Conservation (phyloP, 768 basidiomycete species). For the Psilocybe azurescens region DNA sequence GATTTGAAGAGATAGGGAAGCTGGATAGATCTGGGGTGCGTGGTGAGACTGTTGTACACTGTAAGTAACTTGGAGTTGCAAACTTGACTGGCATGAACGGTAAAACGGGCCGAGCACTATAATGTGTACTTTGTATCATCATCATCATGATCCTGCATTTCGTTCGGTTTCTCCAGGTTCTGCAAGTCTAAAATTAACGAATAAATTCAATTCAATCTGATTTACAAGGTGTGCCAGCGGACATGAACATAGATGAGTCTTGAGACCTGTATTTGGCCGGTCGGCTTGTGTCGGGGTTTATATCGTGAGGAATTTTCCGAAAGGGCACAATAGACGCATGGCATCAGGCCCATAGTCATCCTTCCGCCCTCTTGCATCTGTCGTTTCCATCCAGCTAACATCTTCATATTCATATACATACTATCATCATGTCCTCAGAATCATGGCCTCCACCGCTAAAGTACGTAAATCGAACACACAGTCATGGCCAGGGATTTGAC, state of each 20-base stretch:
- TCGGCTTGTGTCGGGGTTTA: conserved; percentile 8
- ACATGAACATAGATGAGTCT: not conserved
- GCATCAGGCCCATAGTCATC: conserved; percentile 1
- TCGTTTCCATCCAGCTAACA: not conserved
- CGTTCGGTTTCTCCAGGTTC: too few relatives aligned
- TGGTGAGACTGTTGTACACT: not conserved
- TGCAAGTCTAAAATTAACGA: too few relatives aligned
- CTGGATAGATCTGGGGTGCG: not conserved
- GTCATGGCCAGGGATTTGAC: not conserved
- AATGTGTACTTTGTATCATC: not conserved
- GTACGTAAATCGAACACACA: conserved; percentile 41
- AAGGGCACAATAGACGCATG: conserved; percentile 2
- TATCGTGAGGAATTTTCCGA: conserved; percentile 12
- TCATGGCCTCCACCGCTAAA: conserved; percentile 85
- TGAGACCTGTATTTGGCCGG: not conserved
- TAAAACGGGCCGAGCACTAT: conserved; percentile 7
- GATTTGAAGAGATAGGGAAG: conserved; percentile 16
- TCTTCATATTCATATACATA: not conserved
- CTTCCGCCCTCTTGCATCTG: not conserved
- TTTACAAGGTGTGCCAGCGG: too few relatives aligned
- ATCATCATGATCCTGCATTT: too few relatives aligned
- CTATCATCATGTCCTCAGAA: conserved; percentile 65
- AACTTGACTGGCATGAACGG: not conserved
- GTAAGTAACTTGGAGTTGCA: too few relatives aligned
- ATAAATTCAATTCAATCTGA: too few relatives aligned